Evolutionary conservation across 2,329 filamentous ascomycete genomes (phyloP).

Genomic region (Penicillium oxalicum): DNA sequence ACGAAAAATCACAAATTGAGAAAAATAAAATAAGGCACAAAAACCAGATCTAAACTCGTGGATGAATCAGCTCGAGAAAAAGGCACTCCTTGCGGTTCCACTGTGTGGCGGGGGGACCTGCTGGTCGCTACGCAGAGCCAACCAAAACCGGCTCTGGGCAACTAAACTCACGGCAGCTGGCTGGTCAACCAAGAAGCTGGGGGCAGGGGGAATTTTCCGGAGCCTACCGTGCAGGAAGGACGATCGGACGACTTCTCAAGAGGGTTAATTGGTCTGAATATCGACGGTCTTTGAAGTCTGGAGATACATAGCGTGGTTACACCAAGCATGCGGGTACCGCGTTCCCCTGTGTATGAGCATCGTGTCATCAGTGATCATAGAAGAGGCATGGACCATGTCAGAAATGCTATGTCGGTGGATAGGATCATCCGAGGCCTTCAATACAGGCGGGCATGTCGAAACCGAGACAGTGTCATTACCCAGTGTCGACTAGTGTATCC

Average conservation of each 20-base stretch:
- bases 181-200: background rate
- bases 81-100: constrained; percentile 4
- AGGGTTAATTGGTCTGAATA: constrained; percentile 17
- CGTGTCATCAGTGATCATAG: no score
- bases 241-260: constrained; percentile 13
- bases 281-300: background rate
- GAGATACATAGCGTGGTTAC: no score
- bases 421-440: no score
- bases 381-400: no score
- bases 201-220: constrained; percentile 18
- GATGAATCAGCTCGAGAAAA: constrained; percentile 15
- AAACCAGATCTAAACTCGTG: background rate
- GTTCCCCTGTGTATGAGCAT: no score
- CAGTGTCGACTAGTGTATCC: no score
- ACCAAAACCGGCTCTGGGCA: background rate
- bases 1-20: no score
- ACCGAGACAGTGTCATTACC: no score
- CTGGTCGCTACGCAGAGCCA: constrained; percentile 1
- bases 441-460: no score
- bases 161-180: background rate
- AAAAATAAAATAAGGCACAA: background rate
- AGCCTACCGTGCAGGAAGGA: constrained; percentile 11
- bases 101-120: constrained; percentile 15
- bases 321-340: no score
- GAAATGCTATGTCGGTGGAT: no score